These are phyloP conservation scores for Globisporangium megalacanthum DNA, from an alignment of 352 stramenopile species.

Conservation along the genomic window DNA sequence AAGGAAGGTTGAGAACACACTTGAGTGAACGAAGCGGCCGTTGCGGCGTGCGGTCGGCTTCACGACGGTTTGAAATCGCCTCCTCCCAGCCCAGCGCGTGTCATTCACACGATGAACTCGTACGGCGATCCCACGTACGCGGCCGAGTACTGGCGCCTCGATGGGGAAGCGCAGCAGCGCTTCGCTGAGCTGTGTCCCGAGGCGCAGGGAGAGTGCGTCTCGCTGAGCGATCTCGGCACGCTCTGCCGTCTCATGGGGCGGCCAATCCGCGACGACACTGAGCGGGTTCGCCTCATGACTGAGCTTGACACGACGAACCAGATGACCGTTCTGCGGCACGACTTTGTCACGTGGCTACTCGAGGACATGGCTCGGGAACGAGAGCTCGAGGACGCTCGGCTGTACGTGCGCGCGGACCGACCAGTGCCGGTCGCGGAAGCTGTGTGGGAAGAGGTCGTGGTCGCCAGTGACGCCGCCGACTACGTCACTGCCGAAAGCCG, in stretches of 20 bases:
- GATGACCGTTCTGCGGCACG: conserved; percentile 46
- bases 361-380: conserved; percentile 25
- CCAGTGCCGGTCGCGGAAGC: conserved; percentile 19
- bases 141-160: conserved; percentile 43
- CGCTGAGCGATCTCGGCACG: conserved; percentile 38
- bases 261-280: conserved; percentile 33
- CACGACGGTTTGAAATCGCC: too few species aligned
- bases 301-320: conserved; percentile 54
- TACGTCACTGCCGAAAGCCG: not conserved
- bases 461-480: conserved; percentile 7
- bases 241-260: conserved; percentile 36
- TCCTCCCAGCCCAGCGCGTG: not conserved
- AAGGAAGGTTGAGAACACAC: not conserved
- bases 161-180: conserved; percentile 30
- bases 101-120: not conserved
- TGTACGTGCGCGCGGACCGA: conserved; percentile 8
- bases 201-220: conserved; percentile 22
- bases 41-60: not conserved
- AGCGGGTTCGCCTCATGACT: conserved; percentile 39
- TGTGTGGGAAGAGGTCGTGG: conserved; percentile 43
- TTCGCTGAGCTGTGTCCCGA: conserved; percentile 36
- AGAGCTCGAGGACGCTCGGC: conserved; percentile 11
- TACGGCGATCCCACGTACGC: conserved; percentile 15
- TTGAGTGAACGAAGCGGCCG: too few species aligned
- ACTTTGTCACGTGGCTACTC: conserved; percentile 53